A percentile compares a stretch with the other conserved stretches of the same genome.
phyloP scores from a whole-genome alignment of 108 stramenopile genomes.

The Nitzschia sp. region DNA sequence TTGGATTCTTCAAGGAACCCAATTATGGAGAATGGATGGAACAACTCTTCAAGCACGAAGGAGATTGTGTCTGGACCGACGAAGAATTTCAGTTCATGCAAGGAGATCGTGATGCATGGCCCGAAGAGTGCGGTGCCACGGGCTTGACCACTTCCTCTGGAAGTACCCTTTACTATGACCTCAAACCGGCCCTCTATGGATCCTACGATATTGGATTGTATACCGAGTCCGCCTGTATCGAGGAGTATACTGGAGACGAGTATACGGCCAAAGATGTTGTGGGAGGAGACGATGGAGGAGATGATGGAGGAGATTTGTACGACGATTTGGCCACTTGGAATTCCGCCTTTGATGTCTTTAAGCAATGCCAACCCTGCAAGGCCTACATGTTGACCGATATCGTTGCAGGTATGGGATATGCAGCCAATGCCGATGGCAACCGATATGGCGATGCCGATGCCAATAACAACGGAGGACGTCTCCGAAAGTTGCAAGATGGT shows the following conservation, averaged over 20 bases:
- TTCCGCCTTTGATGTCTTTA: conserved; percentile 46
- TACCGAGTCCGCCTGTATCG: conserved; percentile 46
- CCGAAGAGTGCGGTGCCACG: conserved; percentile 28
- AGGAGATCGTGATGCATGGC: conserved; percentile 28
- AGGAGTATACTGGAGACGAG: conserved; percentile 29
- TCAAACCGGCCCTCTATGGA: conserved; percentile 49
- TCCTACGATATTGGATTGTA: conserved; percentile 50
- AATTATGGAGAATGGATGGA: conserved; percentile 55
- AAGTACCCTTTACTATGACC: conserved; percentile 53
- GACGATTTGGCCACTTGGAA: conserved; percentile 34
- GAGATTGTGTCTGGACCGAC: conserved; percentile 59
- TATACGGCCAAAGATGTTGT: not conserved
- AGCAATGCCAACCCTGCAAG: conserved; percentile 59
- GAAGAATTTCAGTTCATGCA: conserved; percentile 59
- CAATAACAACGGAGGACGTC: conserved; percentile 17
- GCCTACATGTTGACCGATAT: conserved; percentile 39
- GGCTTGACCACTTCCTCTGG: conserved; percentile 2
- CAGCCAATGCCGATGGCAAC: conserved; percentile 21
- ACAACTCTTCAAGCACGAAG: conserved; percentile 69
- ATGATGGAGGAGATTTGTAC: conserved; percentile 16
- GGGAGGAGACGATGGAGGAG: conserved; percentile 5
- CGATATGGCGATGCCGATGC: conserved; percentile 58
- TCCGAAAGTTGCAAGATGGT: not conserved
- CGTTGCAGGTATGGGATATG: conserved; percentile 23
- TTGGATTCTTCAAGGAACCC: conserved; percentile 66